Evolutionary conservation across 371 early-diverging fungal genomes (phyloP).

Genomic region (Thermomucor indicae-seudaticae): DNA sequence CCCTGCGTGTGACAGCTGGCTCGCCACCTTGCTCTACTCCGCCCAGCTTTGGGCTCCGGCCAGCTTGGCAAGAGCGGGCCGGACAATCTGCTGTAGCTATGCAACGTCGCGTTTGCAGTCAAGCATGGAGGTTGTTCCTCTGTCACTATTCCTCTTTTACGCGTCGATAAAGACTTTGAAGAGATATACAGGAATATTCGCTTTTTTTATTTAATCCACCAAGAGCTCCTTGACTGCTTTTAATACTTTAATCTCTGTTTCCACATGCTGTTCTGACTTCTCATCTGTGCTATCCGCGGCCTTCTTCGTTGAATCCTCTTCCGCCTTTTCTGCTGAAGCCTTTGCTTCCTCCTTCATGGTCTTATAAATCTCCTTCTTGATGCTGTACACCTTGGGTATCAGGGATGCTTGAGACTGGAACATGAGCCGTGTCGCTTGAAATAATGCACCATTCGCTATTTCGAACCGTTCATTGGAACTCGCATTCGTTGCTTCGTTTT

Average conservation of each 20-base stretch:
- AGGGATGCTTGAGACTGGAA: slow-evolving; percentile 22
- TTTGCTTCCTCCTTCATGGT: slow-evolving; percentile 1
- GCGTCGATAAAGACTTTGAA: too few relatives aligned
- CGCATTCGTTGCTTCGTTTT: background rate
- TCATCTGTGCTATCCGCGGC: slow-evolving; percentile 12
- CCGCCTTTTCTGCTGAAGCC: background rate
- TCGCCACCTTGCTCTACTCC: too few relatives aligned
- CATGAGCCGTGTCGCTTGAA: slow-evolving; percentile 32
- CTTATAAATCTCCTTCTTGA: slow-evolving; percentile 30
- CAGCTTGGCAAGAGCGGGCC: too few relatives aligned
- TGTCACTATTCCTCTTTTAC: too few relatives aligned
- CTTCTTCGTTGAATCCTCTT: background rate
- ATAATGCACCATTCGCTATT: slow-evolving; percentile 35
- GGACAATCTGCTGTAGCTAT: too few relatives aligned
- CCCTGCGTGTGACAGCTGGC: too few relatives aligned
- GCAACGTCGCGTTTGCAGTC: too few relatives aligned
- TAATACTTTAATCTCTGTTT: slow-evolving; percentile 31
- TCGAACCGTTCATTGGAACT: slow-evolving; percentile 29
- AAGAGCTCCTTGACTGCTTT: slow-evolving; percentile 17
- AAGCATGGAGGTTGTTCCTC: too few relatives aligned
- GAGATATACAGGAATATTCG: too few relatives aligned
- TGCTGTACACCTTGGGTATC: slow-evolving; percentile 26
- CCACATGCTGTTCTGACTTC: slow-evolving; percentile 30
- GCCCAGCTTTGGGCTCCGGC: too few relatives aligned
- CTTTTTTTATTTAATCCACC: too few relatives aligned